Percentiles rank a stretch among this genome's conserved stretches.
Conservation (phyloP, 768 basidiomycete genomes). For the Cystobasidium ongulense region DNA sequence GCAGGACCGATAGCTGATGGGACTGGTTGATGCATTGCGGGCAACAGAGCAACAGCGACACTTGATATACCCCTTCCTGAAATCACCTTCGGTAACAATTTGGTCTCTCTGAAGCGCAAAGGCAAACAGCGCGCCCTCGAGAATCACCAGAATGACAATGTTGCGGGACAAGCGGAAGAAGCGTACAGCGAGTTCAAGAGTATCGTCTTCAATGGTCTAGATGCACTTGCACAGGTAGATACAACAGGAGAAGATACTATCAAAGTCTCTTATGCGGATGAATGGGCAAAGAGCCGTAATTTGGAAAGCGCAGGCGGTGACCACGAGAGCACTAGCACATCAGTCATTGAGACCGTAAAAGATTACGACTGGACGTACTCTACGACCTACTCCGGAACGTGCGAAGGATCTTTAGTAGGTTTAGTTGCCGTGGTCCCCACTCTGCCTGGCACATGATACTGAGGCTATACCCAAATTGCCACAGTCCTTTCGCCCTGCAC, state of each 20-base stretch:
- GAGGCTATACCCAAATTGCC: too few relatives aligned
- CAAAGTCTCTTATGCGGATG: conserved; percentile 87
- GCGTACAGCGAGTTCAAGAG: neutral
- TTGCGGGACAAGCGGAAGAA: neutral
- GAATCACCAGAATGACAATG: neutral
- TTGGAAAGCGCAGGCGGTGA: neutral
- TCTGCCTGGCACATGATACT: conserved; percentile 29
- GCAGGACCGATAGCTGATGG: conserved; percentile 50
- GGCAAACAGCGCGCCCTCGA: conserved; percentile 54
- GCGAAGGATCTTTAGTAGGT: neutral
- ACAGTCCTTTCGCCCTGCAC: conserved; percentile 41
- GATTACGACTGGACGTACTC: conserved; percentile 99
- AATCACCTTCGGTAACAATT: conserved; percentile 90
- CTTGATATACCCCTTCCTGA: conserved; percentile 76
- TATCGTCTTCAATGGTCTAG: conserved; percentile 55
- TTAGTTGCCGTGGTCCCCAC: neutral
- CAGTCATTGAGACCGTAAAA: conserved; percentile 63
- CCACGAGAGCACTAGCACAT: conserved; percentile 32
- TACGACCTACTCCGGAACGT: conserved; percentile 65
- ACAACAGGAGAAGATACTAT: conserved; percentile 71
- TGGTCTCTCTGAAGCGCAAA: conserved; percentile 55
- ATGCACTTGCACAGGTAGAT: conserved; percentile 64
- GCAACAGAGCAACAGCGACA: conserved; percentile 43
- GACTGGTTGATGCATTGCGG: conserved; percentile 47
- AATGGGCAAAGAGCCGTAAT: conserved; percentile 78